Evolutionary conservation across 768 basidiomycete species (phyloP).

Genomic region (Mycena floridula): DNA sequence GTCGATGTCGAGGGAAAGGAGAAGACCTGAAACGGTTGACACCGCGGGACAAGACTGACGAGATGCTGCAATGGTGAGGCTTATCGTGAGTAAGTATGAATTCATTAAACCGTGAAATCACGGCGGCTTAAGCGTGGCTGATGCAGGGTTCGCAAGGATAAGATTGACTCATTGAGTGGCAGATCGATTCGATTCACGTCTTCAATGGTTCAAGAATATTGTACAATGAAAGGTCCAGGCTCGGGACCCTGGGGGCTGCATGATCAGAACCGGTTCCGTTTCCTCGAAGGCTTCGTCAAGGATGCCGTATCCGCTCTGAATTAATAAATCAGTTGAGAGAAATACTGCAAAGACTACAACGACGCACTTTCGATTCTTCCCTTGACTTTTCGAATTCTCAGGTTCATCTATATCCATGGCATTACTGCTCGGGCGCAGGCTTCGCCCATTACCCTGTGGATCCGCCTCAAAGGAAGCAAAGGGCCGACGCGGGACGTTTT

Average conservation of each 20-base stretch:
- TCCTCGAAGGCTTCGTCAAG: constrained; percentile 42
- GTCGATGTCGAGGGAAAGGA: background rate
- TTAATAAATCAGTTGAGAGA: background rate
- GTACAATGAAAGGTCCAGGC: background rate
- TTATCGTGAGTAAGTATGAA: background rate
- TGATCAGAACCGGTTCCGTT: constrained; percentile 49
- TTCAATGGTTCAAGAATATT: background rate
- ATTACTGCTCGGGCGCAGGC: constrained; percentile 11
- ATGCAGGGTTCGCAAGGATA: background rate
- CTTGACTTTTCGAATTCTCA: constrained; percentile 34
- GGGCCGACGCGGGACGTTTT: constrained; percentile 16
- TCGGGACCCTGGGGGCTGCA: no score
- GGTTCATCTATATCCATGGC: constrained; percentile 66
- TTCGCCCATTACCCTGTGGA: constrained; percentile 1
- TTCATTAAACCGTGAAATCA: background rate
- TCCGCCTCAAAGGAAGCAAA: background rate
- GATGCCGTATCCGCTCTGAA: constrained; percentile 10
- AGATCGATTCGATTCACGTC: background rate
- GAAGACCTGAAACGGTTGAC: background rate
- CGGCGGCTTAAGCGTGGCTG: background rate
- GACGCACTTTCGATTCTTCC: constrained; percentile 60
- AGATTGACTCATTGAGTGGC: background rate
- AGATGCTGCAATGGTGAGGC: background rate
- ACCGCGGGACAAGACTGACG: background rate
- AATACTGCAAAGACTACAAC: background rate